Percentiles rank a stretch among this genome's conserved stretches.
phyloP scores from a whole-genome alignment of 2,329 filamentous ascomycete species.

The Clonostachys rosea region DNA sequence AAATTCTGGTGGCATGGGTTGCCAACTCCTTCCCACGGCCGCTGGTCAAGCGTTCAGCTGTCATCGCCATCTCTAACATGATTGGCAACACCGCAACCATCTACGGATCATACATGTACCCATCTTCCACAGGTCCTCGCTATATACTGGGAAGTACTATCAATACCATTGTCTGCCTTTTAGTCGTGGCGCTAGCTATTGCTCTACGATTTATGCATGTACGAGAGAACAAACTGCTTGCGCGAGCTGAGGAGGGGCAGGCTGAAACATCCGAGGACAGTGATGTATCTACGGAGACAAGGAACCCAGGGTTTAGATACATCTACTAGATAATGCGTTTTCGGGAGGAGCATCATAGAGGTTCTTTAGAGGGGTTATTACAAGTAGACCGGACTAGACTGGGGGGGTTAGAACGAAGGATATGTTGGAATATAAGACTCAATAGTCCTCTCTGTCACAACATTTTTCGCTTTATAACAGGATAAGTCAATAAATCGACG shows the following conservation, averaged over 20 bases:
- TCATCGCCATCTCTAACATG: conserved; percentile 63
- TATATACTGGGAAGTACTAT: conserved; percentile 52
- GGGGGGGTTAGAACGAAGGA: too few relatives aligned
- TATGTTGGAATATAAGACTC: too few relatives aligned
- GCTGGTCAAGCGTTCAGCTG: conserved; percentile 59
- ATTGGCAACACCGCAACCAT: conserved; percentile 55
- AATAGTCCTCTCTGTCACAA: too few relatives aligned
- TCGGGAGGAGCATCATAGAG: too few relatives aligned
- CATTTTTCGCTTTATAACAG: too few relatives aligned
- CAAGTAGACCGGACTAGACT: too few relatives aligned
- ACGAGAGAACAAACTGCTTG: conserved; percentile 57
- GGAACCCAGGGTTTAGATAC: conserved; percentile 1
- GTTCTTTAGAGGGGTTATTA: too few relatives aligned
- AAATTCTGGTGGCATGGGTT: conserved; percentile 62
- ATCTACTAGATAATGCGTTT: neutral
- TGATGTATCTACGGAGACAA: neutral
- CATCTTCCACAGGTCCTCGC: conserved; percentile 29
- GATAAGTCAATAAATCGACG: too few relatives aligned
- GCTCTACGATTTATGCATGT: conserved; percentile 46
- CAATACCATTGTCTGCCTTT: conserved; percentile 57
- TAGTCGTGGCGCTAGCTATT: conserved; percentile 51
- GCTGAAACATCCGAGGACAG: neutral
- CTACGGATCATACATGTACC: conserved; percentile 43
- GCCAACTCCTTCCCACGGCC: conserved; percentile 69
- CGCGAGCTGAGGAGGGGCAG: conserved; percentile 33